Base-by-base conservation (phyloP, 1,139 yeast species). In the Sugiyamaella castrensis region DNA sequence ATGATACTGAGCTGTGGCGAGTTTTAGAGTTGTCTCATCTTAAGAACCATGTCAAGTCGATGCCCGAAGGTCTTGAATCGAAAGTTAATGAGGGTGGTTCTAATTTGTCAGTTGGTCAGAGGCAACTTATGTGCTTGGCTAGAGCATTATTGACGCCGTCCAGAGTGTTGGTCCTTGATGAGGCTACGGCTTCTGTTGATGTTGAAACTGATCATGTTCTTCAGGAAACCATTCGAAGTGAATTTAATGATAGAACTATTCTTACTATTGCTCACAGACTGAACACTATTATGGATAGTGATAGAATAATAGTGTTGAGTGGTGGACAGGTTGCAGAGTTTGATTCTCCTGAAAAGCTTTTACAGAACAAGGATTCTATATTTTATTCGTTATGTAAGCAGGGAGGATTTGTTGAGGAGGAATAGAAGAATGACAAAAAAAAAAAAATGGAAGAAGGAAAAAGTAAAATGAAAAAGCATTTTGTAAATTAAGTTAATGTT, bases 181-280 rank as follows among this genome's bases (percentile, higher is more conserved):
- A 92, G 70, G 98, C 98, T 11, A 91, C 98, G 3, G 97, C 98
- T 1, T 96, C 96, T 1, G 96, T 92, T 45, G 98, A 92, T 68
- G 96, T 89, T 30, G 95, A 89, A 63, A 92, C 98, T 1, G 98
- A 92, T 67, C 73, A 83, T 58, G 77, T 89, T 40, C 76, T 91
- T 46, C 98, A 91, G 70, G 82, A 84, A 60, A 91, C 97, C 0
- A 91, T 91, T 50, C 79, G 97, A 66, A 71, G 75, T 2, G 95
- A 88, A 52, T 91, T 91, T 67, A 81, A 82, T 60, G 88, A 89
- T 56, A 80, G 95, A 65, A 91, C 98, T 0, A 89, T 92, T 62
- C 73, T 92, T 59, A 91, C 98, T 2, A 91, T 92, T 71, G 98
- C 98, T 1, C 98, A 92, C 68, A 79, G 98, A 67, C 75, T 92